A percentile compares a stretch with the other conserved stretches of the same genome.
Conservation (phyloP, 768 basidiomycete species). For the Xerocomus spinulosus region DNA sequence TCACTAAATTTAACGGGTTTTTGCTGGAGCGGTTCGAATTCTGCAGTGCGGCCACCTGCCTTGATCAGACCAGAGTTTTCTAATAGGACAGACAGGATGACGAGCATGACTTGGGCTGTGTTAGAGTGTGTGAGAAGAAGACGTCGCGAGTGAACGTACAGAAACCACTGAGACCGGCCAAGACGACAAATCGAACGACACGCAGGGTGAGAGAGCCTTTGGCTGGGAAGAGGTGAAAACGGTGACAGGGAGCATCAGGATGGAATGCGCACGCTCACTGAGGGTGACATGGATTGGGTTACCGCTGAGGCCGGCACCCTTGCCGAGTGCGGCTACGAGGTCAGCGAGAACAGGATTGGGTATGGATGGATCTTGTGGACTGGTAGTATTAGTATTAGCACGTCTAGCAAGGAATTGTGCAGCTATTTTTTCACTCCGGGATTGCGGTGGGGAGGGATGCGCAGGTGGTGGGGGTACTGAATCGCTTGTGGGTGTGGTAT, state of each 20-base stretch:
- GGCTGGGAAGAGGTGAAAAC: slow-evolving; percentile 38
- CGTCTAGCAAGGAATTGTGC: slow-evolving; percentile 35
- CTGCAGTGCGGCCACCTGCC: slow-evolving; percentile 71
- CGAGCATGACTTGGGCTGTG: slow-evolving; percentile 59
- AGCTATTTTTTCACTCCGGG: slow-evolving; percentile 41
- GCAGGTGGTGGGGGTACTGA: slow-evolving; percentile 12
- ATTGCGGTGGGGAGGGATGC: slow-evolving; percentile 13
- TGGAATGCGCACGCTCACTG: slow-evolving; percentile 61
- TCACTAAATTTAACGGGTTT: slow-evolving; percentile 89
- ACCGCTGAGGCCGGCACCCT: slow-evolving; percentile 39
- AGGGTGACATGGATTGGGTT: slow-evolving; percentile 79
- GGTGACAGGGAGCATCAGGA: neutral
- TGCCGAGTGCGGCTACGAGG: slow-evolving; percentile 38
- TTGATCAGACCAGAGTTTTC: slow-evolving; percentile 94
- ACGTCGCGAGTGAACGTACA: slow-evolving; percentile 42
- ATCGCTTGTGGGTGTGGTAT: slow-evolving; percentile 17
- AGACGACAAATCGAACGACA: slow-evolving; percentile 57
- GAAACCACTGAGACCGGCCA: slow-evolving; percentile 55
- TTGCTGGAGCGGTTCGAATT: slow-evolving; percentile 79
- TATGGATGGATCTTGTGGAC: slow-evolving; percentile 10
- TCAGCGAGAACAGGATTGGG: slow-evolving; percentile 38
- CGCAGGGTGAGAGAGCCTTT: slow-evolving; percentile 65
- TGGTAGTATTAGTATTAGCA: slow-evolving; percentile 6
- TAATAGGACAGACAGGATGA: slow-evolving; percentile 81
- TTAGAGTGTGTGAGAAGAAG: slow-evolving; percentile 5